phyloP scores from a whole-genome alignment of 495 filamentous ascomycete species.

The Neurospora intermedia region DNA sequence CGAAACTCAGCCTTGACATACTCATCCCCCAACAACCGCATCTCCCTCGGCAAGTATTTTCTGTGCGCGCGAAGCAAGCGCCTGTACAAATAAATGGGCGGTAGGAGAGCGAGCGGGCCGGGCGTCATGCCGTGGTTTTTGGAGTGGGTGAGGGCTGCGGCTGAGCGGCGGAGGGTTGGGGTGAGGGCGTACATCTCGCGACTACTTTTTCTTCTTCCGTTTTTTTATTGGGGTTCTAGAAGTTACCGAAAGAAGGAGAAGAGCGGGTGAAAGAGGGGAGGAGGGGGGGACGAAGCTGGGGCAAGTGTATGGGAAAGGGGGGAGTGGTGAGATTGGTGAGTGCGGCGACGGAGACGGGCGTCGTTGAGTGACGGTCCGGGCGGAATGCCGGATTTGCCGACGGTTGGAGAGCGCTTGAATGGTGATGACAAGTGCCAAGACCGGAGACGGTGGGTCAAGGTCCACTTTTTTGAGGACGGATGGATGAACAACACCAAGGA shows the following conservation, averaged over 20 bases:
- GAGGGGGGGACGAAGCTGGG: too few relatives aligned
- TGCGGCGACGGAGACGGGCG: too few relatives aligned
- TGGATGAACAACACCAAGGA: not conserved
- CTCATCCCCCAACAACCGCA: constrained; percentile 75
- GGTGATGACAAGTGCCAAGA: not conserved
- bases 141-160: constrained; percentile 18
- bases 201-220: too few relatives aligned
- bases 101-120: constrained; percentile 65
- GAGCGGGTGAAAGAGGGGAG: too few relatives aligned
- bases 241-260: too few relatives aligned
- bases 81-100: constrained; percentile 84
- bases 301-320: too few relatives aligned
- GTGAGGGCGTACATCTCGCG: not conserved
- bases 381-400: not conserved
- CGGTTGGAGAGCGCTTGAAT: not conserved
- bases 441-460: not conserved
- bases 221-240: too few relatives aligned
- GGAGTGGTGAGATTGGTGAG: too few relatives aligned
- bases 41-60: constrained; percentile 57
- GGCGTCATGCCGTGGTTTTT: constrained; percentile 29
- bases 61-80: constrained; percentile 79
- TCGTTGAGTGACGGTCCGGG: not conserved
- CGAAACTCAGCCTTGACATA: constrained; percentile 90
- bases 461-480: not conserved
- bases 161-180: constrained; percentile 12